phyloP scores from a whole-genome alignment of 1,139 yeast genomes.

The Yamadazyma spencermartinsiae region DNA sequence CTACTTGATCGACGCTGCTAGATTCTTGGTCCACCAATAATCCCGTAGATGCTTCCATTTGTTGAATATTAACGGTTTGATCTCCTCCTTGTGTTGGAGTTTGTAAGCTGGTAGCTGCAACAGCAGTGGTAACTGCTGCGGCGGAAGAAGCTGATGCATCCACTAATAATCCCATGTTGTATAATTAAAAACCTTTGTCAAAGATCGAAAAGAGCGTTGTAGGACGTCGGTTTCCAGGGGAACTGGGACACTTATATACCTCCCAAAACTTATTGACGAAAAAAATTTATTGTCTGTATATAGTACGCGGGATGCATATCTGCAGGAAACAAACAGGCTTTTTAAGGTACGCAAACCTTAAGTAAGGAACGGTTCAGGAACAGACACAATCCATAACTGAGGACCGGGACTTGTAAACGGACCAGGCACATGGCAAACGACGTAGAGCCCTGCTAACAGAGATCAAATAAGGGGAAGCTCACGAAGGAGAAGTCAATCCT shows the following conservation, averaged over 20 bases:
- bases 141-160: constrained; percentile 6
- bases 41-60: background rate
- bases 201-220: too few relatives aligned
- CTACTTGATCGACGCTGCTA: constrained; percentile 9
- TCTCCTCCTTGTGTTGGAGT: background rate
- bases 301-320: background rate
- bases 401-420: too few relatives aligned
- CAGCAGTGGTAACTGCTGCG: constrained; percentile 7
- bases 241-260: background rate
- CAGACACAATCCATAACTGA: too few relatives aligned
- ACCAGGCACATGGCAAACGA: too few relatives aligned
- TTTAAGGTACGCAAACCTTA: constrained; percentile 6
- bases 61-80: background rate
- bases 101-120: background rate
- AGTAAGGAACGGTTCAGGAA: background rate
- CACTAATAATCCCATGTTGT: constrained; percentile 6
- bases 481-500: background rate
- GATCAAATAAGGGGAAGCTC: too few relatives aligned
- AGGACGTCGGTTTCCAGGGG: background rate
- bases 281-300: background rate
- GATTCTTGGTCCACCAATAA: constrained; percentile 13
- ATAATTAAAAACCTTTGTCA: background rate
- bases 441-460: too few relatives aligned
- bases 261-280: background rate
- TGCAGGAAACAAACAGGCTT: background rate